Base-by-base conservation (phyloP, 176 grass and related monocot species). In the Eremochloa ophiuroides region DNA sequence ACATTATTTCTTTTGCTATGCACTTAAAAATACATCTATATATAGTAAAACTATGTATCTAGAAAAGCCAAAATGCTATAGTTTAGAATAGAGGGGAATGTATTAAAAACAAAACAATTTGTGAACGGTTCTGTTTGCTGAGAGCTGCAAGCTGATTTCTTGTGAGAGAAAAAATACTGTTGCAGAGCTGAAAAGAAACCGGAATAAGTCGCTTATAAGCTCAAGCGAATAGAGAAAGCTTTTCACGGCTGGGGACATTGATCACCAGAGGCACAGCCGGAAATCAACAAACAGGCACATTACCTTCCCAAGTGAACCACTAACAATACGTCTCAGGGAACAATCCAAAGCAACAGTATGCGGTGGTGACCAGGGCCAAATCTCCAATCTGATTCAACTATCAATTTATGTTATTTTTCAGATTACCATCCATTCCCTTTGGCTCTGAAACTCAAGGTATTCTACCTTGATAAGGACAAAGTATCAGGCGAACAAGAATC, bases 381-480 rank as follows among this genome's bases (percentile, higher is more conserved):
- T 29, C 9, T 48, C 33, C 31, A 50, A 26, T 58, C n/a, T 20
- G 56, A 77, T 1, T 14, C 23, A 73, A 77, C 39, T 66, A 23
- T 40, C 48, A 10, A 46, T 44, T 67, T 8, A 50, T 31, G 34
- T 67, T 69, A 72, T 88, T 88, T 88, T 88, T 28, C 35, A 48
- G 37, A 28, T 11, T 38, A 28, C 1, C 75, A 84, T 11, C 4
- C 9, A 73, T 73, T 73, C 18, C 12, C 66, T 82, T 66, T 11
- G 13, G 27, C 60, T 62, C 30, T 61, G 66, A 73, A 73, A 82
- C 25, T 64, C 23, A 78, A 78, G 73, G 73, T 64, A 34, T 77
- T 85, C 81, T 65, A 67, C 74, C 74, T 75, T 73, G 83, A 39
- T 62, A 14, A 14, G 60, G 50, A 67, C 83, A 78, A 66, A 82